phyloP scores from a whole-genome alignment of 2,329 filamentous ascomycete species.

The Colletotrichum simmondsii region DNA sequence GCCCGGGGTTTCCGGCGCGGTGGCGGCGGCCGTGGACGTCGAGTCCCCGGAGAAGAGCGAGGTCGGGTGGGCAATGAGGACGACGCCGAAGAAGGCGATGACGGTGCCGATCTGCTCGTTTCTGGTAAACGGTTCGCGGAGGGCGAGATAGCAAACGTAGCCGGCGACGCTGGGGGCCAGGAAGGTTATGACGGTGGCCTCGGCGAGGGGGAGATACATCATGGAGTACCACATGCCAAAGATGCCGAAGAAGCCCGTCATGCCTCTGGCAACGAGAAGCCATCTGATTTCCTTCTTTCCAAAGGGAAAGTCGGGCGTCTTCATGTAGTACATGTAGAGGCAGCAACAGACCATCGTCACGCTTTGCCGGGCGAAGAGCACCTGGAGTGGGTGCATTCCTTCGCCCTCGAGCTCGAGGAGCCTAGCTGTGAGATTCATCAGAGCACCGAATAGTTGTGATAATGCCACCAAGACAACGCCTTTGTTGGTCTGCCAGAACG shows the following conservation, averaged over 20 bases:
- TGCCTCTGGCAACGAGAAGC: slow-evolving; percentile 75
- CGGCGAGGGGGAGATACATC: slow-evolving; percentile 84
- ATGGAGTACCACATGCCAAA: slow-evolving; percentile 77
- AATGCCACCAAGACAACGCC: slow-evolving; percentile 78
- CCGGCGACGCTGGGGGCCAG: slow-evolving; percentile 82
- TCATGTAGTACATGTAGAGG: slow-evolving; percentile 78
- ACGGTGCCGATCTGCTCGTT: slow-evolving; percentile 81
- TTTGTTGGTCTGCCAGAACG: slow-evolving; percentile 73
- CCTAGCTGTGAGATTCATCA: slow-evolving; percentile 87
- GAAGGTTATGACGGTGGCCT: slow-evolving; percentile 92
- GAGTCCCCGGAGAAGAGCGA: slow-evolving; percentile 58
- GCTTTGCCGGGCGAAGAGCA: slow-evolving; percentile 83
- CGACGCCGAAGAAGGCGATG: slow-evolving; percentile 80
- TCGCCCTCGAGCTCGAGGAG: slow-evolving; percentile 78
- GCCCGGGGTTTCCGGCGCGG: slow-evolving; percentile 27
- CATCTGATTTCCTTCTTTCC: slow-evolving; percentile 74
- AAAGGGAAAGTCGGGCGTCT: slow-evolving; percentile 76
- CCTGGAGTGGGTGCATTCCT: slow-evolving; percentile 84
- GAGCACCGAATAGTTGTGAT: slow-evolving; percentile 82
- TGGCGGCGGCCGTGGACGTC: slow-evolving; percentile 32
- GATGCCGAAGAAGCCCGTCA: slow-evolving; percentile 81
- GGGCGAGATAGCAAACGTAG: slow-evolving; percentile 80
- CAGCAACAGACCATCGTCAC: slow-evolving; percentile 76
- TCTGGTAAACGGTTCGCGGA: slow-evolving; percentile 81
- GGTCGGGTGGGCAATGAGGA: slow-evolving; percentile 82